phyloP scores from a whole-genome alignment of 2,329 filamentous ascomycete species.

The Lecanosticta acicola region DNA sequence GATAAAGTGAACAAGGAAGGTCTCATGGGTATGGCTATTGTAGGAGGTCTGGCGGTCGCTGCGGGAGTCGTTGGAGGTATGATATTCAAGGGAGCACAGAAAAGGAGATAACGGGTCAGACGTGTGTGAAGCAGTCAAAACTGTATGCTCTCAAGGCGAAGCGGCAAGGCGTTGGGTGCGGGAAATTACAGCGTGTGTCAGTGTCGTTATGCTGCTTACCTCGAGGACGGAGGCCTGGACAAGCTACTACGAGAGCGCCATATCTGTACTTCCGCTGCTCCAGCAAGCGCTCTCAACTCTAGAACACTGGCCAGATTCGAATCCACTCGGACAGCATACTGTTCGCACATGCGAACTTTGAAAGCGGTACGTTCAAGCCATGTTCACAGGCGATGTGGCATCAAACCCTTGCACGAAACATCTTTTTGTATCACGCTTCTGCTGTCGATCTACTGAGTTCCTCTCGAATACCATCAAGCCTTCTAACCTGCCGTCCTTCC shows the following conservation, averaged over 20 bases:
- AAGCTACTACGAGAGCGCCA: too few relatives aligned
- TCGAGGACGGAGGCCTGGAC: too few relatives aligned
- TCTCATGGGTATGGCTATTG: slow-evolving; percentile 86
- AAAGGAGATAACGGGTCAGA: slow-evolving; percentile 17
- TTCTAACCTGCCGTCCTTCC: slow-evolving; percentile 47
- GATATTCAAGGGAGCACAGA: slow-evolving; percentile 63
- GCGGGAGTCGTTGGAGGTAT: slow-evolving; percentile 90
- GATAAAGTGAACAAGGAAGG: slow-evolving; percentile 95
- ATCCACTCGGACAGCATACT: too few relatives aligned
- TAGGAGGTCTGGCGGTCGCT: slow-evolving; percentile 85
- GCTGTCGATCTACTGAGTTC: background rate
- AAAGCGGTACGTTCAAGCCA: too few relatives aligned
- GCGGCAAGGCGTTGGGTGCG: background rate
- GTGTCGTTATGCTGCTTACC: too few relatives aligned
- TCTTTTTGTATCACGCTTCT: background rate
- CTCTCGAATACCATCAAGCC: slow-evolving; percentile 36
- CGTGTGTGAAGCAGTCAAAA: background rate
- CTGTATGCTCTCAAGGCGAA: background rate
- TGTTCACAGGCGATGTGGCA: too few relatives aligned
- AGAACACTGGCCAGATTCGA: too few relatives aligned
- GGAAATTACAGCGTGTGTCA: too few relatives aligned
- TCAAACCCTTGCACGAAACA: too few relatives aligned
- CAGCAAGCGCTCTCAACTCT: too few relatives aligned
- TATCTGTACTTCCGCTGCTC: too few relatives aligned
- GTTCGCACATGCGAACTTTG: too few relatives aligned